Percentiles rank a stretch among this genome's conserved stretches.
These are phyloP conservation scores for Trichoderma sp. DNA, from an alignment of 2,329 filamentous ascomycete genomes.

Conservation along the genomic window DNA sequence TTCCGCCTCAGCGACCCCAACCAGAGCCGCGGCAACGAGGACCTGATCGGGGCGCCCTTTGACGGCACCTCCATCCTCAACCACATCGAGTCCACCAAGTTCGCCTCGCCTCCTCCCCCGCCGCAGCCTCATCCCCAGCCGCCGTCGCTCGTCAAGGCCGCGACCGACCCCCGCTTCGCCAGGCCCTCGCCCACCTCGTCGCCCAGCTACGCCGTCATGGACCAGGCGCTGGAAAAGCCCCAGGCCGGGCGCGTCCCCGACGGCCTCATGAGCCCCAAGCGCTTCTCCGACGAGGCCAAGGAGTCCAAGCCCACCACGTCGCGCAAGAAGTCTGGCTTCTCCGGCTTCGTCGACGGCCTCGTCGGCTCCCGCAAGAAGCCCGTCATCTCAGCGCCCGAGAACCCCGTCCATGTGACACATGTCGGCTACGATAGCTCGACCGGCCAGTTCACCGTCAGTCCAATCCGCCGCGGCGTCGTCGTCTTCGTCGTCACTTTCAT, in stretches of 20 bases:
- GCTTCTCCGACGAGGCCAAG: slow-evolving; percentile 77
- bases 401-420: slow-evolving; percentile 96
- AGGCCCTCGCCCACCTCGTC: slow-evolving; percentile 66
- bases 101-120: slow-evolving; percentile 30
- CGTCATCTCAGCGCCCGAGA: slow-evolving; percentile 95
- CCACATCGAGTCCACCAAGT: slow-evolving; percentile 37
- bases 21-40: slow-evolving; percentile 46
- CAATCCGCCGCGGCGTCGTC: slow-evolving; percentile 6
- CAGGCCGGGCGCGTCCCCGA: slow-evolving; percentile 45
- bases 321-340: slow-evolving; percentile 87
- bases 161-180: slow-evolving; percentile 53
- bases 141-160: slow-evolving; percentile 49
- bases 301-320: slow-evolving; percentile 62
- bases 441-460: slow-evolving; percentile 88
- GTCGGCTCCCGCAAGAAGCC: slow-evolving; percentile 86
- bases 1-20: slow-evolving; percentile 38
- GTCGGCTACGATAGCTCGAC: slow-evolving; percentile 96
- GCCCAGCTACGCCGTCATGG: slow-evolving; percentile 52
- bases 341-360: slow-evolving; percentile 74
- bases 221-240: slow-evolving; percentile 44
- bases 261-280: slow-evolving; percentile 60
- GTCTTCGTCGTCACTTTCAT: background rate
- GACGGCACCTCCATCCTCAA: slow-evolving; percentile 64
- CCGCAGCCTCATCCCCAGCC: slow-evolving; percentile 23
- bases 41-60: slow-evolving; percentile 66